Evolutionary conservation across 2,329 filamentous ascomycete genomes (phyloP), one percentile per base, ranked within the genome.

Genomic region (Microsporum audouinii): DNA sequence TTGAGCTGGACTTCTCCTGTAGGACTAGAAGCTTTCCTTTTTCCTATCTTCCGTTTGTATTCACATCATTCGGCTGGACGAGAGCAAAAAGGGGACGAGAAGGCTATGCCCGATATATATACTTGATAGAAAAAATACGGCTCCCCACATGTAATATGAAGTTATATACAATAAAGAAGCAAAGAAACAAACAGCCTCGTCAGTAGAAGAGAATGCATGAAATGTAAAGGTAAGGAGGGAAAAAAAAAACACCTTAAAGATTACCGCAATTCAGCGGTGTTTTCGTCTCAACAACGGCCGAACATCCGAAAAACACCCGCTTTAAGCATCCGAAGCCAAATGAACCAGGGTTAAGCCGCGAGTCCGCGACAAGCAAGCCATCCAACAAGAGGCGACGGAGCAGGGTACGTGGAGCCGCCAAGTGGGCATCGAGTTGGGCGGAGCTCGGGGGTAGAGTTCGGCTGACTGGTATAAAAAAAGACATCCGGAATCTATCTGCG

Each of bases 281-380:
- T 53, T 53, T 53, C 27, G 23, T 31, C 31, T 34, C 49, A 14
- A 27, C 12, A 14, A 3, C 14, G 49, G 49, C 49, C 49, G 49
- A 53, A 53, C 49, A 53, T 27, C 49, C 49, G 49, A 53, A 53
- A 53, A 53, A 33, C 49, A 53, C 49, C 49, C 49, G 49, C 31
- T n/a, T 33, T 34, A 53, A 53, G 49, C 49, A 53, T 34, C 49
- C 49, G 49, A 23, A 23, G 49, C 49, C 7, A 33, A 53, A 53
- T 53, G 49, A 53, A 53, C 49, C 47, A 34, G 49, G 49, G 49
- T 53, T 53, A 34, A 53, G 10, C 49, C 29, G 49, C 29, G 49
- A 34, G 49, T 33, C 49, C n/a, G 31, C 49, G 31, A 53, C 49
- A 53, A 53, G 31, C 27, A n/a, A n/a, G 49, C 17, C 49, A 53